A percentile compares a stretch with the other conserved stretches of the same genome.
These are phyloP conservation scores for Ceriops tagal DNA, from an alignment of 345 rosid genomes.

Conservation along the genomic window DNA sequence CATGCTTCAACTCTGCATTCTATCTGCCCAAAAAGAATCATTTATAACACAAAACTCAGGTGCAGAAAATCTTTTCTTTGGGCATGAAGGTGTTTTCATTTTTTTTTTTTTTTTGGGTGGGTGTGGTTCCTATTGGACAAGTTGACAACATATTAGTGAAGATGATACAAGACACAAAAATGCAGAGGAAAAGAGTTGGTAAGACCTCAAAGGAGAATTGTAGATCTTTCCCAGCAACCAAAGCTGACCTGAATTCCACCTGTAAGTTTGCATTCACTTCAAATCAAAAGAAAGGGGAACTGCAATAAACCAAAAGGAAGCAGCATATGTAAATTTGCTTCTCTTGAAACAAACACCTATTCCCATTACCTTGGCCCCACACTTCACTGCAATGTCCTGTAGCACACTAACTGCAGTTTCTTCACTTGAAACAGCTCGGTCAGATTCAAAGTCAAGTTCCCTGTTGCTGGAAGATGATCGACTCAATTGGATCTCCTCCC, in stretches of 20 bases:
- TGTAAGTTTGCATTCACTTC: constrained; percentile 32
- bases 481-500: constrained; percentile 52
- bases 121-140: not conserved
- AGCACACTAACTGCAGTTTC: constrained; percentile 59
- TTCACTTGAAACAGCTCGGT: constrained; percentile 46
- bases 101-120: no score
- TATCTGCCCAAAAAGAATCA: no score
- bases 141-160: not conserved
- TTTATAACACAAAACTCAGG: no score
- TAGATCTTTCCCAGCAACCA: constrained; percentile 66
- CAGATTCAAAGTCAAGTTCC: constrained; percentile 62
- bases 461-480: constrained; percentile 58
- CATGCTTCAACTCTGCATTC: no score
- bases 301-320: not conserved
- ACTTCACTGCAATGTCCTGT: constrained; percentile 74
- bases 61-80: no score
- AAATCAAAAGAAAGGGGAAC: constrained; percentile 7
- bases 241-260: constrained; percentile 72
- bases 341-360: not conserved
- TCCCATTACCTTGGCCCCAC: constrained; percentile 73
- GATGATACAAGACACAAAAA: not conserved
- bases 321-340: not conserved
- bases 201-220: constrained; percentile 83
- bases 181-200: constrained; percentile 13
- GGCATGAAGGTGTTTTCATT: no score